These are phyloP conservation scores for Quercus phellos DNA, from an alignment of 331 rosid genomes.

Conservation along the genomic window DNA sequence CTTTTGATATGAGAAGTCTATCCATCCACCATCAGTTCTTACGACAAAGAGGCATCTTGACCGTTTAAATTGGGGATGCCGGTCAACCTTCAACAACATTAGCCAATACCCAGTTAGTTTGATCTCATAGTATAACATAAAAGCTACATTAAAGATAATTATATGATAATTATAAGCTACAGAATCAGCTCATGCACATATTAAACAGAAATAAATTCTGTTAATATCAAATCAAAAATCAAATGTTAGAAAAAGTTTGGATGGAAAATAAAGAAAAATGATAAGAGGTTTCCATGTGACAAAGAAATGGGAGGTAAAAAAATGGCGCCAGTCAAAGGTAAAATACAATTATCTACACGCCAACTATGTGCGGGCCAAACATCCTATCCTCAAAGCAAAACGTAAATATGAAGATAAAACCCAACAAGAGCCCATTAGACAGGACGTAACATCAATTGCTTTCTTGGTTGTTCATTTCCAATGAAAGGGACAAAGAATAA, in stretches of 20 bases:
- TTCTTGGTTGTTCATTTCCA: neutral
- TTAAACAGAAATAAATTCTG: neutral
- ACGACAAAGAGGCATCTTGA: slow-evolving; percentile 85
- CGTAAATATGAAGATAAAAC: neutral
- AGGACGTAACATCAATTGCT: neutral
- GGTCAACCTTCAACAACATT: slow-evolving; percentile 67
- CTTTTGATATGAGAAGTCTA: slow-evolving; percentile 86
- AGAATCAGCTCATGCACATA: slow-evolving; percentile 10
- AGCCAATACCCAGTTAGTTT: slow-evolving; percentile 13
- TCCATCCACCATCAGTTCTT: slow-evolving; percentile 86
- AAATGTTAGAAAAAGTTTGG: neutral
- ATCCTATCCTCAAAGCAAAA: neutral
- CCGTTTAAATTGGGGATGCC: slow-evolving; percentile 67
- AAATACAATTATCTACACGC: neutral
- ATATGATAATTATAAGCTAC: neutral
- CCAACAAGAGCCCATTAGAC: neutral
- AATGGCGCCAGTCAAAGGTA: neutral
- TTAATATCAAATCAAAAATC: neutral
- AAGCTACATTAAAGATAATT: neutral
- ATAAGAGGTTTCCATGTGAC: neutral
- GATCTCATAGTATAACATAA: neutral
- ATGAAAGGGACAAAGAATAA: neutral
- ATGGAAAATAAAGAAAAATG: neutral
- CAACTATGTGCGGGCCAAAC: neutral
- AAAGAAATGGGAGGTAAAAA: neutral